Evolutionary conservation across 805 yeast genomes (phyloP).

Genomic region (Spathaspora boniae): DNA sequence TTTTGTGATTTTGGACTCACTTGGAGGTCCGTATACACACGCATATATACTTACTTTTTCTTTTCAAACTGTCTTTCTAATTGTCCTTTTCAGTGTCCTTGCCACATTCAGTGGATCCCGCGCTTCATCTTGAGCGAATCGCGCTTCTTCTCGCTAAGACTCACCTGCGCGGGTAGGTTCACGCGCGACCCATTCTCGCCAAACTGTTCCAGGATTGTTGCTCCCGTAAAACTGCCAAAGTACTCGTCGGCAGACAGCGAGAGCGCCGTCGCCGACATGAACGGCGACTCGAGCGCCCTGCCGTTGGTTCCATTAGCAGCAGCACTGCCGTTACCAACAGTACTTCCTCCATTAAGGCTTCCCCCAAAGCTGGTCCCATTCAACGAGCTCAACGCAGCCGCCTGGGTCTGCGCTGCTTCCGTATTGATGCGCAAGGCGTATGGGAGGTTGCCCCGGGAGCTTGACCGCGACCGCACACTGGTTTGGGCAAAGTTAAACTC

Average conservation of each 20-base stretch:
- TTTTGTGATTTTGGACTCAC: too few species aligned
- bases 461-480: conserved; percentile 21
- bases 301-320: conserved; percentile 2
- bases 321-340: conserved; percentile 18
- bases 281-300: conserved; percentile 34
- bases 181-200: conserved; percentile 3
- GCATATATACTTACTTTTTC: too few species aligned
- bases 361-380: conserved; percentile 13
- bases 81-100: too few species aligned
- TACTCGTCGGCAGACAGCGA: conserved; percentile 34
- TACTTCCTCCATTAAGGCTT: too few species aligned
- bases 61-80: too few species aligned
- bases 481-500: conserved; percentile 25
- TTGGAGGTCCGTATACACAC: too few species aligned
- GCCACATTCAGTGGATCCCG: conserved; percentile 39
- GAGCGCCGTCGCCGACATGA: conserved; percentile 36
- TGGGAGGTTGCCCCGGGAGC: conserved; percentile 25
- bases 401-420: conserved; percentile 27
- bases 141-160: conserved; percentile 42
- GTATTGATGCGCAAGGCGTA: conserved; percentile 37
- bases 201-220: neutral
- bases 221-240: conserved; percentile 17
- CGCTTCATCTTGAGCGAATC: conserved; percentile 43
- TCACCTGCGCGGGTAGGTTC: conserved; percentile 17
- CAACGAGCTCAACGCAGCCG: conserved; percentile 9